Conservation (phyloP, 2,329 filamentous ascomycete species). For the Pseudogymnoascus sp. region DNA sequence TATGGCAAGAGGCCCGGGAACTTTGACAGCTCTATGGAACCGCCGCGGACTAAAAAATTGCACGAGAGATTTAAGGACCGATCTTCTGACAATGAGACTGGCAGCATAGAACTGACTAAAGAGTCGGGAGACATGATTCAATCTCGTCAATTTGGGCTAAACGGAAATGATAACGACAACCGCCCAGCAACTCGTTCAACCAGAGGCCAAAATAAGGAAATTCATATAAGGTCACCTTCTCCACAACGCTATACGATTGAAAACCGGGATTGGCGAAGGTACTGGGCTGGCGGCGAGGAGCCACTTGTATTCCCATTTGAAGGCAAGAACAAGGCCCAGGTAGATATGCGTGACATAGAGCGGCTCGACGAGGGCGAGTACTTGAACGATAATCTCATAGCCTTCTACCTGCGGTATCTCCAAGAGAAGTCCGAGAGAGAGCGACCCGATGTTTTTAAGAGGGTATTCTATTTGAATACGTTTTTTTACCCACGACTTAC, state of each 20-base stretch:
- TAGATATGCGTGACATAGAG: conserved; percentile 65
- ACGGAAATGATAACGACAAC: background rate
- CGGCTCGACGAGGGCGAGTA: conserved; percentile 78
- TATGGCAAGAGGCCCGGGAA: background rate
- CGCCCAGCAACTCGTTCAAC: conserved; percentile 8
- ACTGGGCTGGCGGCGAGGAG: conserved; percentile 43
- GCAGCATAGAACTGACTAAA: background rate
- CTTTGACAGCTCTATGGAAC: background rate
- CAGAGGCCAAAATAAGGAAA: background rate
- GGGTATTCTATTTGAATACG: conserved; percentile 84
- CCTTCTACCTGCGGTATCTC: conserved; percentile 74
- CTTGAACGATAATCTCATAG: conserved; percentile 87
- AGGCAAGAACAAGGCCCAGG: conserved; percentile 54
- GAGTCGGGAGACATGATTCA: background rate
- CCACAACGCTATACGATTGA: conserved; percentile 41
- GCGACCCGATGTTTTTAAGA: conserved; percentile 49
- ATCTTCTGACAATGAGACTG: background rate
- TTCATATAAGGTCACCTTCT: background rate
- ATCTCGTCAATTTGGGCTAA: background rate
- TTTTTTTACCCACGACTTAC: conserved; percentile 82
- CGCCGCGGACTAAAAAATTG: background rate
- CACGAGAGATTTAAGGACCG: background rate
- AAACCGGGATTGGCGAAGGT: conserved; percentile 44
- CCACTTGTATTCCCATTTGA: conserved; percentile 53
- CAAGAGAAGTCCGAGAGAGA: conserved; percentile 52